These are phyloP conservation scores for Aspergillus kassunensis DNA, from an alignment of 495 filamentous ascomycete genomes.

Conservation along the genomic window DNA sequence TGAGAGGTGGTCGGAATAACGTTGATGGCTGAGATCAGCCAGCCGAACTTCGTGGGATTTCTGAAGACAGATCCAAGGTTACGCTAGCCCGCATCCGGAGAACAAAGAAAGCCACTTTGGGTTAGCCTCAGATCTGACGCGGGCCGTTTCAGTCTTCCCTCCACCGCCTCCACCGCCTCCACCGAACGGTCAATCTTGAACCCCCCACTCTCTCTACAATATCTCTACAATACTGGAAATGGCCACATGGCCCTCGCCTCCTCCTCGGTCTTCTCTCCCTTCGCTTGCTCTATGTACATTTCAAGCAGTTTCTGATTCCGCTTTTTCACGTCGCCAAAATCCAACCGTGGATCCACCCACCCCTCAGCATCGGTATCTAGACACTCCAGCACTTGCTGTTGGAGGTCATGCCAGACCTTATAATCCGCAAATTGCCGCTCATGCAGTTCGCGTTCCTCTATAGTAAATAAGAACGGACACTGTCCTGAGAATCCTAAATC, in stretches of 20 bases:
- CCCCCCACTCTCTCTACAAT: background rate
- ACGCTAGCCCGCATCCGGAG: background rate
- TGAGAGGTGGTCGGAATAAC: background rate
- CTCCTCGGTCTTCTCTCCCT: background rate
- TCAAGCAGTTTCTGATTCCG: background rate
- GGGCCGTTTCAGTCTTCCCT: too few species aligned
- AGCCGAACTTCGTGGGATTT: background rate
- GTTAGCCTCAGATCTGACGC: background rate
- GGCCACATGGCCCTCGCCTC: background rate
- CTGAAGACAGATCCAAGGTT: background rate
- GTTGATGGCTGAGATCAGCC: background rate
- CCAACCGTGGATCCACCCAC: constrained; percentile 18
- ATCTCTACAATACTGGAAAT: background rate
- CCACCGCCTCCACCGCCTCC: too few species aligned
- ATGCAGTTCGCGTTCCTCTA: constrained; percentile 24
- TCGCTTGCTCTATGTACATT: background rate
- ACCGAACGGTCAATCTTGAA: too few species aligned
- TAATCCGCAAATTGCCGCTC: constrained; percentile 29
- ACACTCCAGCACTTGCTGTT: constrained; percentile 27
- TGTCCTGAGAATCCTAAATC: constrained; percentile 25
- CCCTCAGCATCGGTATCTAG: constrained; percentile 40
- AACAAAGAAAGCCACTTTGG: background rate
- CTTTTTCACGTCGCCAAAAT: too few species aligned
- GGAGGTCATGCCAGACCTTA: constrained; percentile 26
- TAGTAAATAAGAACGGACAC: constrained; percentile 28